Percentiles rank a stretch among this genome's conserved stretches.
These are phyloP conservation scores for Claviceps maximensis DNA, from an alignment of 2,329 filamentous ascomycete species.

Conservation along the genomic window DNA sequence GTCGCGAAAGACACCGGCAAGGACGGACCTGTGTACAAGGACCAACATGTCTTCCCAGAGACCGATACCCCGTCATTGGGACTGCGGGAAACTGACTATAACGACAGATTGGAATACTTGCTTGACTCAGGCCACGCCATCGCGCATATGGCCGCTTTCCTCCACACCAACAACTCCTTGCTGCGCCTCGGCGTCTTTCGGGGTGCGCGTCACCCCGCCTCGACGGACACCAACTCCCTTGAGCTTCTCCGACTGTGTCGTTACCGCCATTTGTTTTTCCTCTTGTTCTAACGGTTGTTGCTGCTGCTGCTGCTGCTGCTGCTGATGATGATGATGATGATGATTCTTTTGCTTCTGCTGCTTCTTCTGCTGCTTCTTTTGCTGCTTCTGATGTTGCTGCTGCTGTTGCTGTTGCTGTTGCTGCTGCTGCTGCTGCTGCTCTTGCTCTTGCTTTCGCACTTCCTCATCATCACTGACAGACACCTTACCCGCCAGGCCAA, in stretches of 20 bases:
- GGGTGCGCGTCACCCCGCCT: constrained; percentile 1
- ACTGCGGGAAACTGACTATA: no score
- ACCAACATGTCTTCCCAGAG: no score
- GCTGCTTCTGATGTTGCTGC: no score
- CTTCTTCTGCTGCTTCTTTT: no score
- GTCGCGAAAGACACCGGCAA: no score
- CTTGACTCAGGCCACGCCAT: neutral
- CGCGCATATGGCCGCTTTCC: neutral
- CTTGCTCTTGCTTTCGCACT: neutral
- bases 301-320: no score
- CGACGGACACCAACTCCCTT: constrained; percentile 15
- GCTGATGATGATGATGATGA: no score
- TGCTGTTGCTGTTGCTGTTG: no score
- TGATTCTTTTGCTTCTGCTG: no score
- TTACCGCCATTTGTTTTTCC: neutral
- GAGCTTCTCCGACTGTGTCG: constrained; percentile 14
- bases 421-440: neutral
- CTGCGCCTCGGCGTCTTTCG: neutral
- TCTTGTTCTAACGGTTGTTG: neutral
- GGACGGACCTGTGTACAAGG: no score
- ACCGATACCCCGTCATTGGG: no score
- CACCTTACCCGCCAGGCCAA: neutral
- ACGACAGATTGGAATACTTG: no score
- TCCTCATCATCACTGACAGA: neutral
- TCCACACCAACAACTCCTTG: constrained; percentile 1